Evolutionary conservation across 768 basidiomycete species (phyloP).

Genomic region (Panus rudis): DNA sequence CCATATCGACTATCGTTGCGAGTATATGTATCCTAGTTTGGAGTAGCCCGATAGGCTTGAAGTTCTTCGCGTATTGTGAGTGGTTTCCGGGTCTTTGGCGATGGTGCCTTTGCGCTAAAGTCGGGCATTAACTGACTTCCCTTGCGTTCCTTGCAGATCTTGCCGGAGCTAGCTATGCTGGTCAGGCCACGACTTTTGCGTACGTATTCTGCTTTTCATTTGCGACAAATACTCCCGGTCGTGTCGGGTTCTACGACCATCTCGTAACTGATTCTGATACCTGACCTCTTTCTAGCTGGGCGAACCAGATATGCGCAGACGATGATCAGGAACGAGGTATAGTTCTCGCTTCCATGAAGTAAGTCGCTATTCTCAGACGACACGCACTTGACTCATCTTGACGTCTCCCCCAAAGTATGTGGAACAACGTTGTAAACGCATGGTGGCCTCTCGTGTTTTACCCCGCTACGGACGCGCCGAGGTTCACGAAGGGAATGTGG

Average conservation of each 20-base stretch:
- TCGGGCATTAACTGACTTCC: no score
- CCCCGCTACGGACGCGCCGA: conserved; percentile 65
- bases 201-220: conserved; percentile 32
- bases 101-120: not conserved
- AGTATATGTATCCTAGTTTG: conserved; percentile 56
- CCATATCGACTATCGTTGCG: conserved; percentile 43
- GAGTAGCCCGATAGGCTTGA: conserved; percentile 52
- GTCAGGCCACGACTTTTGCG: conserved; percentile 74
- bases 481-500: conserved; percentile 61
- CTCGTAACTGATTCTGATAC: no score
- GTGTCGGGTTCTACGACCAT: no score
- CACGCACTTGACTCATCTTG: not conserved
- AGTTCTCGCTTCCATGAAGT: conserved; percentile 76
- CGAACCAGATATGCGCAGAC: conserved; percentile 69
- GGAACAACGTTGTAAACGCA: conserved; percentile 61
- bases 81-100: conserved; percentile 12
- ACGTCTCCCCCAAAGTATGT: conserved; percentile 38
- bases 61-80: conserved; percentile 71
- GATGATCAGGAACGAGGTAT: conserved; percentile 64
- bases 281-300: conserved; percentile 62
- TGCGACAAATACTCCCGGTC: no score
- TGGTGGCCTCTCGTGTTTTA: conserved; percentile 71
- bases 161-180: conserved; percentile 63
- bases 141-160: conserved; percentile 29
- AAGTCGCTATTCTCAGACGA: conserved; percentile 10